Evolutionary conservation across 352 stramenopile species (phyloP).

Genomic region (Phytopythium montanum): DNA sequence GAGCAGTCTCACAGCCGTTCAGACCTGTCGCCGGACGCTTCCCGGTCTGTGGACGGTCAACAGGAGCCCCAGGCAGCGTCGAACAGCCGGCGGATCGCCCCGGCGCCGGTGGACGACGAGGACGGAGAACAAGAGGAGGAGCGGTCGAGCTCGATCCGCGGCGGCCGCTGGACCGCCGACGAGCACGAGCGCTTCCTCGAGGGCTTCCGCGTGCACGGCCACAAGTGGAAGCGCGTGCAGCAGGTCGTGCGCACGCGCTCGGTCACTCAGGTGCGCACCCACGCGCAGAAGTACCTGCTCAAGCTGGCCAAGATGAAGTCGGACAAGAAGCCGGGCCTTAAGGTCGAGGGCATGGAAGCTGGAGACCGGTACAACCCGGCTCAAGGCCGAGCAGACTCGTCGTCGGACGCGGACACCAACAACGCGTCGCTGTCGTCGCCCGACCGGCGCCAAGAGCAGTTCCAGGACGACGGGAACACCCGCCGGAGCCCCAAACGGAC

Average conservation of each 20-base stretch:
- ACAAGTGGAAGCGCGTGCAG: conserved; percentile 91
- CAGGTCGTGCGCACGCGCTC: conserved; percentile 86
- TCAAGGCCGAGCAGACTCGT: conserved; percentile 12
- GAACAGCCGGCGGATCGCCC: conserved; percentile 33
- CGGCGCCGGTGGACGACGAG: conserved; percentile 64
- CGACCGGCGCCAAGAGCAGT: conserved; percentile 15
- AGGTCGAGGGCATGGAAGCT: conserved; percentile 9
- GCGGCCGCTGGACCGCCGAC: conserved; percentile 79
- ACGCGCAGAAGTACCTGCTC: conserved; percentile 87
- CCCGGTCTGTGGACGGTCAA: background rate
- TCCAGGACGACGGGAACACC: conserved; percentile 4
- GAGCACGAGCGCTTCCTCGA: conserved; percentile 86
- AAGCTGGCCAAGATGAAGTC: conserved; percentile 88
- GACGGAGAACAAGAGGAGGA: conserved; percentile 56
- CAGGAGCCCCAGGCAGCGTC: conserved; percentile 10
- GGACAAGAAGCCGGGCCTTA: conserved; percentile 63
- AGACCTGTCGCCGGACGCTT: conserved; percentile 24
- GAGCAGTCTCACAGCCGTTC: conserved; percentile 11
- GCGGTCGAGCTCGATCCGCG: conserved; percentile 50
- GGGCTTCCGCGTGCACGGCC: conserved; percentile 81
- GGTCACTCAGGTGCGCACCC: conserved; percentile 85
- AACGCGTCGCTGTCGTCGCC: conserved; percentile 37
- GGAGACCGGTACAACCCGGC: conserved; percentile 22
- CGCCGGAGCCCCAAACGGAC: conserved; percentile 21
- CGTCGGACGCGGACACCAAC: conserved; percentile 12